Percentiles rank a stretch among this genome's conserved stretches.
These are phyloP conservation scores for Sporothrix globosa DNA, from an alignment of 2,329 filamentous ascomycete genomes.

Conservation along the genomic window DNA sequence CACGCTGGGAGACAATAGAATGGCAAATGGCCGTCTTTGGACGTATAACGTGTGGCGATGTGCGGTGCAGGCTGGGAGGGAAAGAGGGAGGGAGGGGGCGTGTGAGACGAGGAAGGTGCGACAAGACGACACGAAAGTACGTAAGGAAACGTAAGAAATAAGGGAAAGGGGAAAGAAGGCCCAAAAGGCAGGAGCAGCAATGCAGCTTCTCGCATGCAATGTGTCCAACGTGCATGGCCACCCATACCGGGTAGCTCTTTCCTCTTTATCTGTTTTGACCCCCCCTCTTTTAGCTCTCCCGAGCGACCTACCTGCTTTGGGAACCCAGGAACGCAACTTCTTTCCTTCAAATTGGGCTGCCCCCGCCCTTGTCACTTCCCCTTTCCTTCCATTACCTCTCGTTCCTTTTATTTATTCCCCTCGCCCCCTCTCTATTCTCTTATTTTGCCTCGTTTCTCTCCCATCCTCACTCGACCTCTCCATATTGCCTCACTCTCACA, in stretches of 20 bases:
- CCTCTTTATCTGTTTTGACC: constrained; percentile 6
- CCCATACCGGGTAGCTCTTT: constrained; percentile 16
- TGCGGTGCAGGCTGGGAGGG: background rate
- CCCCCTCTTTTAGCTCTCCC: background rate
- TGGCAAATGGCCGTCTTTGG: constrained; percentile 15
- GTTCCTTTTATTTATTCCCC: background rate
- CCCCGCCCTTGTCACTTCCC: constrained; percentile 10
- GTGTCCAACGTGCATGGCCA: constrained; percentile 7
- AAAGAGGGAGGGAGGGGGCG: background rate
- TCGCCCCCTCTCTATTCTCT: background rate
- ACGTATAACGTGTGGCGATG: background rate
- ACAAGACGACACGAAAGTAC: background rate
- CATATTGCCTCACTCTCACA: constrained; percentile 17
- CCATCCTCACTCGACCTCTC: background rate
- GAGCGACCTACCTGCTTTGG: constrained; percentile 2
- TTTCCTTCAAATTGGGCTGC: constrained; percentile 31
- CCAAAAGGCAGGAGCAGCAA: background rate
- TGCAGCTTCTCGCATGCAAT: constrained; percentile 12
- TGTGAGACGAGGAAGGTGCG: constrained; percentile 19
- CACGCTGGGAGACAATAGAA: too few species aligned
- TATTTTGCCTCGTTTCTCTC: background rate
- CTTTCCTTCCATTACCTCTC: background rate
- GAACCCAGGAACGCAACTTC: background rate
- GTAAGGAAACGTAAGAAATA: background rate
- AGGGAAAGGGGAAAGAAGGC: background rate